Base-by-base conservation (phyloP, 257 asterid species). In the Solanum tarapatanum region DNA sequence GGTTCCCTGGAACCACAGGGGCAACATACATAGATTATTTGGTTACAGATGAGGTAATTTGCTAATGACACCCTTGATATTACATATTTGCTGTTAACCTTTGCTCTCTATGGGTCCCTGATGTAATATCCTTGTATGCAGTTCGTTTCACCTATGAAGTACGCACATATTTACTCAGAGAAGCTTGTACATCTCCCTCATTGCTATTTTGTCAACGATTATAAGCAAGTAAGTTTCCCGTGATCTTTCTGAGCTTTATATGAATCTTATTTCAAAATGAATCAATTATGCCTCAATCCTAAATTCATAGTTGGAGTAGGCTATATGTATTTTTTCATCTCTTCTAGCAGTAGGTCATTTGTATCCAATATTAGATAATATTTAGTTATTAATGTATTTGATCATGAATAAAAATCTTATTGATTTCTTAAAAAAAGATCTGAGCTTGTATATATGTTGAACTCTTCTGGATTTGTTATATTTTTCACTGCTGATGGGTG, bases 1-100 rank as follows among this genome's bases (percentile, higher is more conserved):
- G 99, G 83, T 97, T 97, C 89, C 99, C 99, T 32, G 99, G 99
- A 88, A 97, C 99, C 83, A 97, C 99, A 0, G 99, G 99, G 90
- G 99, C 99, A 14, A 80, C 88, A 87, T 97, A 97, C 91, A 96
- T 97, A 88, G 94, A 97, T 70, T 97, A 97, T 91, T 92, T 97
- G 93, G 99, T 97, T 45, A 92, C 99, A 5, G 99, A 97, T 89
- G 99, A 96, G 99, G 99, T 96, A 87, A 51, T 36, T 2, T 45
- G 80, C 30, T 60, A 16, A 69, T 87, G 55, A 43, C 68, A 9
- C 43, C 82, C 84, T 45, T 33, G 82, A 84, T 41, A 82, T 79
- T 28, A 48, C 21, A 30, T n/a, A 24, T 82, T 21, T 76, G 73
- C 45, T 62, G 73, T n/a, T 30, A 12, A 82, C 17, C 19, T 35